Evolutionary conservation across 2,329 filamentous ascomycete species (phyloP), one percentile per base, ranked within the genome.

Genomic region (Aschersonia sp.): DNA sequence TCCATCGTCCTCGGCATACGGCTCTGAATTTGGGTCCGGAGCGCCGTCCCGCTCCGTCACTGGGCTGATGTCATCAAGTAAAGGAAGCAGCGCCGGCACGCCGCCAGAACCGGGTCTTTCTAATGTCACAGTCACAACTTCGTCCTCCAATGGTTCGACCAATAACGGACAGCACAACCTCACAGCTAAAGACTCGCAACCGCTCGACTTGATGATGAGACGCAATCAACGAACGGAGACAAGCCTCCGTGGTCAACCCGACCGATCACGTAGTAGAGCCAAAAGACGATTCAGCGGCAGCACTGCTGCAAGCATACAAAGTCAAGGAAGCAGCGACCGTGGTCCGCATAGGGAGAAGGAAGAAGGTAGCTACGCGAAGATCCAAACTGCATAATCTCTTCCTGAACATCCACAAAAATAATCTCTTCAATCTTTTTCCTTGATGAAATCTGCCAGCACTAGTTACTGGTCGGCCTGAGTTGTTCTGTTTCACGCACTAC

Each of bases 281-380:
- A 84, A 86, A 61, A 73, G 87, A 52, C 76, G 87, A 50, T 81
- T 92, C 55, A 94, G 87, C 58, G 83, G 79, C 30, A 92, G 86
- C 63, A 89, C 84, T 40, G 81, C 73, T n/a, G 78, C 82, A 40
- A 92, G 84, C 65, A 92, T 83, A 60, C 79, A 86, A 51, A 92
- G 85, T 58, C 83, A 83, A 6, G 84, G 22, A 22, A 22, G 82
- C 53, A 84, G 81, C 54, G 86, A 90, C 47, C 70, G 81, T 47
- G 70, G 70, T 31, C 62, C 70, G 51, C 65, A 72, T 53, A 70
- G 73, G 52, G 74, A 82, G 57, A 77, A 74, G 59, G 74, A 82
- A 57, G 73, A 79, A 55, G 61, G 66, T 68, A 53, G 6, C 32
- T 39, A 12, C 39, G 44, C 44, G 29, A 46, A 41, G 10, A n/a